A percentile compares a stretch with the other conserved stretches of the same genome.
phyloP scores from a whole-genome alignment of 225 moss, liverwort and hornwort species.

The Thuidium tamariscinum region DNA sequence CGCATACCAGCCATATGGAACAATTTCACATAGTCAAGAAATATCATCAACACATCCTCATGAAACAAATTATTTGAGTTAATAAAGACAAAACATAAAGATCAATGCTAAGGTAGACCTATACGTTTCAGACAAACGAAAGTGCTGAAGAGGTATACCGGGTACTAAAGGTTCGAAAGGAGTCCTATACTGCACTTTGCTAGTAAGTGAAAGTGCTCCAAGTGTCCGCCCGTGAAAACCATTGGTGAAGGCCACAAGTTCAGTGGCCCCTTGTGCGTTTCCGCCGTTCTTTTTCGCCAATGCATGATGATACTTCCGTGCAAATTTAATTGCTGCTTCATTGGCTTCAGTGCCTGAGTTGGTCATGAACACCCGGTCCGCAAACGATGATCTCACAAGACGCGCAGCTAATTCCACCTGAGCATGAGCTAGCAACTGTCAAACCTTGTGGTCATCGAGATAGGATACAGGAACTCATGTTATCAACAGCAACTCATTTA shows the following conservation, averaged over 20 bases:
- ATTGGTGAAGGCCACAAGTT: constrained; percentile 67
- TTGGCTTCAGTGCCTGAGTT: constrained; percentile 92
- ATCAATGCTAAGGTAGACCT: neutral
- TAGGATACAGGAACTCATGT: neutral
- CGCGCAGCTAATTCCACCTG: constrained; percentile 78
- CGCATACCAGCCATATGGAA: neutral
- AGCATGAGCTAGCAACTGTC: constrained; percentile 9
- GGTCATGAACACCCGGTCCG: constrained; percentile 69
- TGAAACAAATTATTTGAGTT: neutral
- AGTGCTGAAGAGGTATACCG: constrained; percentile 2
- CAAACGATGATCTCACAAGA: constrained; percentile 69
- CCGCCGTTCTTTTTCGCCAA: constrained; percentile 19
- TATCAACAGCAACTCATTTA: neutral
- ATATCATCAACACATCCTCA: neutral
- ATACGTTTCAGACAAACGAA: neutral
- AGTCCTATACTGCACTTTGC: constrained; percentile 75
- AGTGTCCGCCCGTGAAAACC: constrained; percentile 79
- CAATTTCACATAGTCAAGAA: neutral
- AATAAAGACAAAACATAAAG: neutral
- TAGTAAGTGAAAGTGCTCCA: constrained; percentile 75
- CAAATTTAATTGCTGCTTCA: constrained; percentile 91
- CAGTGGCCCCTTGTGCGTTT: constrained; percentile 33
- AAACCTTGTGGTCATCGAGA: neutral
- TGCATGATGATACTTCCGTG: constrained; percentile 69
- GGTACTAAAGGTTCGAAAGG: constrained; percentile 88